phyloP scores from a whole-genome alignment of 306 rosid genomes.

The Elaeagnus macrophylla region DNA sequence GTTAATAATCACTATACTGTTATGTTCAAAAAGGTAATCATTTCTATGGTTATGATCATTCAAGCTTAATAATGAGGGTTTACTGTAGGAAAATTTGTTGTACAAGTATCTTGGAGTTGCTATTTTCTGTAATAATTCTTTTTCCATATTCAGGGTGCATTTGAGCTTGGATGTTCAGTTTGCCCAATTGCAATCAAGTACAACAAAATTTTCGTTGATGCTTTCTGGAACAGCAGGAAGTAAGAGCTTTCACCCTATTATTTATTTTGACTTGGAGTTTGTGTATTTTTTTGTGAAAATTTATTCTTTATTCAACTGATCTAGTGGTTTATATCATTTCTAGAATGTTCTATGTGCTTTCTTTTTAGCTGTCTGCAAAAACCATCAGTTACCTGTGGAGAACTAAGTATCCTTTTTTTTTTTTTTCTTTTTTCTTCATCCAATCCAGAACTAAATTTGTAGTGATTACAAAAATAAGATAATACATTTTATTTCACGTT shows the following conservation, averaged over 20 bases:
- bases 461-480: too few species aligned
- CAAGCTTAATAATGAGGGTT: background rate
- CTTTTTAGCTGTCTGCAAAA: too few species aligned
- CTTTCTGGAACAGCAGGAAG: slow-evolving; percentile 98
- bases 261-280: background rate
- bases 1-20: slow-evolving; percentile 94
- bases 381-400: too few species aligned
- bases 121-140: too few species aligned
- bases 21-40: slow-evolving; percentile 85
- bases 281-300: background rate
- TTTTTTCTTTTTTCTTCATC: too few species aligned
- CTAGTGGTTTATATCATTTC: background rate
- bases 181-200: slow-evolving; percentile 94
- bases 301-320: background rate
- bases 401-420: too few species aligned
- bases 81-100: background rate
- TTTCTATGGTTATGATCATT: slow-evolving; percentile 1
- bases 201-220: slow-evolving; percentile 95
- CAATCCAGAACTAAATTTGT: too few species aligned
- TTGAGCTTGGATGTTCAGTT: slow-evolving; percentile 90
- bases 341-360: background rate
- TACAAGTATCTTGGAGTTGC: too few species aligned
- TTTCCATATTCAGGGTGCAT: slow-evolving; percentile 44
- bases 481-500: too few species aligned
- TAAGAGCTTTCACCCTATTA: slow-evolving; percentile 36